Evolutionary conservation across 257 asterid genomes (phyloP).

Genomic region (Catharanthus roseus): DNA sequence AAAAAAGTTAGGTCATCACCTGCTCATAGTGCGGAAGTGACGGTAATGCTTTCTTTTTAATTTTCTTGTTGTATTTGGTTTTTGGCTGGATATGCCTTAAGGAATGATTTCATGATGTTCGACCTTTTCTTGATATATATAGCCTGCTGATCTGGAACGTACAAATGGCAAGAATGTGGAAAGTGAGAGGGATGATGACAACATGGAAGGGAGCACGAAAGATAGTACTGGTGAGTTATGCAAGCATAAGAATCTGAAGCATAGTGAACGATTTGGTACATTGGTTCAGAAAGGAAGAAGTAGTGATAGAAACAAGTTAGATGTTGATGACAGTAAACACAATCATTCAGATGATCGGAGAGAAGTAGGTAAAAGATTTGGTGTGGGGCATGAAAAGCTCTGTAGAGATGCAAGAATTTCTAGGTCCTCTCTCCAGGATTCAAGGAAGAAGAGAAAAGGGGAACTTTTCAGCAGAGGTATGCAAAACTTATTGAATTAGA

Average conservation of each 20-base stretch:
- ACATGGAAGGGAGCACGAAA: constrained; percentile 67
- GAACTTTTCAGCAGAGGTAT: constrained; percentile 58
- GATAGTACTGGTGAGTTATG: constrained; percentile 58
- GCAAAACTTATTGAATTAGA: background rate
- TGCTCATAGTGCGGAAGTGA: constrained; percentile 51
- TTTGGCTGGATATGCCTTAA: background rate
- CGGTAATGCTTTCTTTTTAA: constrained; percentile 33
- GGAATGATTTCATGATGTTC: background rate
- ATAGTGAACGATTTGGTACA: constrained; percentile 28
- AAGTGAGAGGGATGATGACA: constrained; percentile 67
- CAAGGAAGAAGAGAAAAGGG: constrained; percentile 66
- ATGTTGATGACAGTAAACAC: constrained; percentile 38
- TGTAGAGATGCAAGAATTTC: constrained; percentile 32
- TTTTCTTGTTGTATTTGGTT: background rate
- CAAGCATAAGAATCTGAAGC: constrained; percentile 37
- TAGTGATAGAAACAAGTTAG: constrained; percentile 36
- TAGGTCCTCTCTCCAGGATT: constrained; percentile 32
- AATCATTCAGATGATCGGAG: constrained; percentile 59
- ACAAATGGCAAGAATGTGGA: constrained; percentile 34
- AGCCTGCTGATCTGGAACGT: constrained; percentile 30
- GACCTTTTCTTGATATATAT: constrained; percentile 6
- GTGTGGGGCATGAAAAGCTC: constrained; percentile 31
- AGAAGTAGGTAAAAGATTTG: constrained; percentile 52
- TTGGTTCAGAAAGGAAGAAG: constrained; percentile 35
- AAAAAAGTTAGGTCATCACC: constrained; percentile 66